Base-by-base conservation (phyloP, 106 monocot species). In the Dendrobium chrysotoxum region DNA sequence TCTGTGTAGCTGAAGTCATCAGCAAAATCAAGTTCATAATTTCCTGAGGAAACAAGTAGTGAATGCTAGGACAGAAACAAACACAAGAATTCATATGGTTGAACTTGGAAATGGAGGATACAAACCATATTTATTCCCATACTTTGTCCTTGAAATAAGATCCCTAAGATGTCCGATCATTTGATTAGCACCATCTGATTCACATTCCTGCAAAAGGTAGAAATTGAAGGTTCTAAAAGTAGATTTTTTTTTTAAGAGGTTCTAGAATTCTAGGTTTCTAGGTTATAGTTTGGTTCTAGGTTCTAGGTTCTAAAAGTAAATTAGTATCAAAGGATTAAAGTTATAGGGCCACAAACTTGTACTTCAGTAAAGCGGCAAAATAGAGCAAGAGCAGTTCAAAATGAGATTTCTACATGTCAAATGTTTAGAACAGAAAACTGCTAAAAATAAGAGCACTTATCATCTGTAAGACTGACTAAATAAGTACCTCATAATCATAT, bases 401-500 rank as follows among this genome's bases (percentile, higher is more conserved):
- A 70, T 70, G 4, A 70, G 31, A 70, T 70, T 70, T 70, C 70
- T 23, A 23, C 35, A 70, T n/a, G 7, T 28, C 66, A 67, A 67
- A 26, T 28, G 66, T 67, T 20, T 67, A 26, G 66, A 67, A 67
- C 66, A 67, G 28, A 28, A 28, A 55, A 28, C 66, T 3, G 25
- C 16, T 70, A 0, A 28, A 12, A 70, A 70, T 4, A 38, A 15
- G 15, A 30, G 31, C 35, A 70, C 2, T 70, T 35, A 31, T 70
- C 31, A 70, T 31, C 70, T 70, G 70, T 70, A 21, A 70, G 70
- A 70, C 12, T 46, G 12, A 28, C 5, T 75, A 53, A 55, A 71
- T n/a, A 13, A 26, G 53, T 85, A 95, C 99, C 92, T 99, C 99
- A 75, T 95, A 99, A 86, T 99, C 99, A 67, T 95, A 99, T 99